phyloP scores from a whole-genome alignment of 2,329 filamentous ascomycete genomes.

The Aureobasidium namibiae region DNA sequence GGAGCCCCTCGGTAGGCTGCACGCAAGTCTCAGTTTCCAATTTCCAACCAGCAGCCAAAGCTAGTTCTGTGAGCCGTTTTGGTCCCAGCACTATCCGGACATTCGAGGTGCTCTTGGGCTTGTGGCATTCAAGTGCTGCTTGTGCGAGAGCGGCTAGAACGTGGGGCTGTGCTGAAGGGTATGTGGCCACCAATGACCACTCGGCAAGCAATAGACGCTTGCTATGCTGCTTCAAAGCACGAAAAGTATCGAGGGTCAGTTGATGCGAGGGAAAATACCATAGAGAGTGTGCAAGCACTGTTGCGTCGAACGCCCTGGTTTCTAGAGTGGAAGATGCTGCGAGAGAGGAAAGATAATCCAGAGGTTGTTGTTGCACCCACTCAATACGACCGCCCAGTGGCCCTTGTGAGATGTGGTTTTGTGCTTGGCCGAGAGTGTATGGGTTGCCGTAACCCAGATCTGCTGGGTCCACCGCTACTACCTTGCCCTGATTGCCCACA shows the following conservation, averaged over 20 bases:
- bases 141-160: slow-evolving; percentile 46
- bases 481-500: slow-evolving; percentile 36
- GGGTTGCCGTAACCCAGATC: slow-evolving; percentile 42
- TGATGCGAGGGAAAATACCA: slow-evolving; percentile 45
- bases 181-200: slow-evolving; percentile 36
- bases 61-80: slow-evolving; percentile 31
- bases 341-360: slow-evolving; percentile 28
- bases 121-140: slow-evolving; percentile 23
- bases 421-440: slow-evolving; percentile 43
- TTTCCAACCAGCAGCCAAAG: slow-evolving; percentile 30
- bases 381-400: slow-evolving; percentile 35
- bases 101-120: slow-evolving; percentile 34
- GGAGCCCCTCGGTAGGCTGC: slow-evolving; percentile 30
- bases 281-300: slow-evolving; percentile 43
- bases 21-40: slow-evolving; percentile 27
- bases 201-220: slow-evolving; percentile 38
- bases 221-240: slow-evolving; percentile 27
- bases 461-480: slow-evolving; percentile 48
- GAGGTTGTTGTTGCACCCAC: slow-evolving; percentile 34
- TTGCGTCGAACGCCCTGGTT: slow-evolving; percentile 32
- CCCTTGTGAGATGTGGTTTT: slow-evolving; percentile 35
- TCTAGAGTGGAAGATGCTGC: not conserved
- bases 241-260: slow-evolving; percentile 31
- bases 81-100: slow-evolving; percentile 41
- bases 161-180: slow-evolving; percentile 37